These are phyloP conservation scores for Aureobasidium sp. DNA, from an alignment of 2,329 filamentous ascomycete species.

Conservation along the genomic window DNA sequence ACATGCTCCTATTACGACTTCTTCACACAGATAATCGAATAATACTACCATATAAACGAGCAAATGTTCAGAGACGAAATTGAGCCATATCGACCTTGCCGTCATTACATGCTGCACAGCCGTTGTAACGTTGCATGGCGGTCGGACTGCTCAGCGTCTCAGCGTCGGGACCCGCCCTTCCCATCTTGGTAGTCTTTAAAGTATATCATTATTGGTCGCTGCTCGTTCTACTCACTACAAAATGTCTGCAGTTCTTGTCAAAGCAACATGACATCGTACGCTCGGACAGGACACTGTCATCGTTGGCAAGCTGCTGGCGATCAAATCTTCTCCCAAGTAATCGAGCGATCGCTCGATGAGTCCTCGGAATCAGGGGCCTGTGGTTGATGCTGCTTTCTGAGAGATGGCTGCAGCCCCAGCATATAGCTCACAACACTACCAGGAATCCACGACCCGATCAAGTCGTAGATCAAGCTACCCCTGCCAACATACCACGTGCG, in stretches of 20 bases:
- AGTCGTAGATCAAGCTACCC: conserved; percentile 74
- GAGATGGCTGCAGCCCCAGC: conserved; percentile 58
- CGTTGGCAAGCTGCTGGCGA: no score
- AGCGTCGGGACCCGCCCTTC: conserved; percentile 5
- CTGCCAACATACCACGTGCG: conserved; percentile 72
- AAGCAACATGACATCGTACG: background rate
- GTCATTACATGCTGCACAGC: background rate
- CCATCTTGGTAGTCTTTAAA: background rate
- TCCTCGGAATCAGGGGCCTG: conserved; percentile 29
- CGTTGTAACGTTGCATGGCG: background rate
- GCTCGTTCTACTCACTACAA: background rate
- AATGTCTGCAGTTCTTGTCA: background rate
- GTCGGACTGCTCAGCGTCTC: background rate
- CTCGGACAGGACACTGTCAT: background rate
- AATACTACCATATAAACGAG: background rate
- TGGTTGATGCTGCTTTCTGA: conserved; percentile 22
- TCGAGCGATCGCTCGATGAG: conserved; percentile 35
- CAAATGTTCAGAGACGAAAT: background rate
- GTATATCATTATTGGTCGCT: background rate
- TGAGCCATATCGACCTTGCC: background rate
- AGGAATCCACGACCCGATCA: conserved; percentile 77
- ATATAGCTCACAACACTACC: conserved; percentile 79
- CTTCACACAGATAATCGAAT: background rate
- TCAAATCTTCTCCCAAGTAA: conserved; percentile 43
- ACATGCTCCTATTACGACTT: background rate